Evolutionary conservation across 257 asterid genomes (phyloP), one percentile per base, ranked within the genome.

Genomic region (Misopates orontium): DNA sequence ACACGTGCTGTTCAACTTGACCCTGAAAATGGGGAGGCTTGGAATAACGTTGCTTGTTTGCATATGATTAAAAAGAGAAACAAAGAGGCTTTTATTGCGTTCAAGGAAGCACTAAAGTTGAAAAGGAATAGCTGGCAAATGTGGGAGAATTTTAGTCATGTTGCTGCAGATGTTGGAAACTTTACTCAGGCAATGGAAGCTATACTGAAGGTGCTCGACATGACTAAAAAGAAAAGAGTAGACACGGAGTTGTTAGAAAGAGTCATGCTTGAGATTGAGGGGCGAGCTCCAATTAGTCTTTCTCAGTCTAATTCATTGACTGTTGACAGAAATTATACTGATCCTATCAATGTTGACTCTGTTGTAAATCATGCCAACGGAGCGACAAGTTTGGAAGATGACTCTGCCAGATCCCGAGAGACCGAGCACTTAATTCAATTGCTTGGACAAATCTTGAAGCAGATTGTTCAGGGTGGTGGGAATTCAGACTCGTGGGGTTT

Each of bases 21-120:
- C 73, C 99, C 99, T 45, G 99, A 93, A 65, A 87, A 90, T 71
- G 97, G 97, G 45, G 97, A 93, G 77, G 97, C 99, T 60, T 93
- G 99, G 99, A 93, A 93, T 74, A 93, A 93, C 62, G 80, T 93
- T 56, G 97, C 97, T 64, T 93, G 96, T 71, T 69, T 93, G 65
- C 99, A 93, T 62, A 86, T 82, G 96, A 70, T 88, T 17, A 93
- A 90, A 73, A 84, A 86, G 82, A 83, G 82, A 77, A 87, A 69
- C 76, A 90, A 84, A 78, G 95, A 86, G 77, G 69, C 99, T 54
- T 90, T 86, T 70, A 77, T 93, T 75, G 99, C 99, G n/a, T 90
- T 93, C 62, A 90, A 83, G 87, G 97, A 93, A 76, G 99, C 99
- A 12, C 72, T 93, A 55, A 93, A 93, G 75, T 78, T 83, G 80